Conservation (phyloP, 192 early-diverging fungal genomes). For the Coemansia sp. region DNA sequence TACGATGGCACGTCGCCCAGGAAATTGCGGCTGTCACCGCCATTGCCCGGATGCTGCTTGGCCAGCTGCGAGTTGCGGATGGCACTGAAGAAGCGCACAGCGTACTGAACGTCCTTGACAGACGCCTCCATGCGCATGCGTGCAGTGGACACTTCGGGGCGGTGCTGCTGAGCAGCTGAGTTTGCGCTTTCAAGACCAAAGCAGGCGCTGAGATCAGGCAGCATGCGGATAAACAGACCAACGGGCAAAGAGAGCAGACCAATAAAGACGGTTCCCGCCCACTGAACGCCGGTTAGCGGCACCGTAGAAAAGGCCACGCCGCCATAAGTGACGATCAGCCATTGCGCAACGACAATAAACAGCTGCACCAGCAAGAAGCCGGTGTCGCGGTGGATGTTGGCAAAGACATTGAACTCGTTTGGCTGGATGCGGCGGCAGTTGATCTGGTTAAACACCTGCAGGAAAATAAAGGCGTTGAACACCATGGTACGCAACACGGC, state of each 20-base stretch:
- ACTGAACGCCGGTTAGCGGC: conserved; percentile 64
- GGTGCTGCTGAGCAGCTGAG: conserved; percentile 52
- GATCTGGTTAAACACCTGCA: conserved; percentile 94
- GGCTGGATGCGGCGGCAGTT: conserved; percentile 83
- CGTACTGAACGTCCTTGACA: conserved; percentile 41
- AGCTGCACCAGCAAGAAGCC: conserved; percentile 78
- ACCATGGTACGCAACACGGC: conserved; percentile 73
- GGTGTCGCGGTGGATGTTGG: conserved; percentile 74
- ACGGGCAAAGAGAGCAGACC: conserved; percentile 80
- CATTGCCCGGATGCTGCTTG: neutral
- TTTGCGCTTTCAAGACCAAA: conserved; percentile 54
- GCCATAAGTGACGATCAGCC: conserved; percentile 82
- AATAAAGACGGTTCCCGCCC: conserved; percentile 75
- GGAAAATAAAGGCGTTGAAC: conserved; percentile 93
- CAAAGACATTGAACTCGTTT: conserved; percentile 77
- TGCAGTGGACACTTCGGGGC: conserved; percentile 43
- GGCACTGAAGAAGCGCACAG: conserved; percentile 55
- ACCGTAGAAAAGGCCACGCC: conserved; percentile 85
- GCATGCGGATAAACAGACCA: conserved; percentile 72
- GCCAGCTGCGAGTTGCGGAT: conserved; percentile 52
- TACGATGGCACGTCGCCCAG: conserved; percentile 20
- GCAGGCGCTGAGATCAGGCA: conserved; percentile 68
- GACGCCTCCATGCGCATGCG: conserved; percentile 53
- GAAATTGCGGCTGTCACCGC: conserved; percentile 20
- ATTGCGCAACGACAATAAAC: conserved; percentile 70